Evolutionary conservation across 2,329 filamentous ascomycete genomes (phyloP).

Genomic region (Metarhizium album): DNA sequence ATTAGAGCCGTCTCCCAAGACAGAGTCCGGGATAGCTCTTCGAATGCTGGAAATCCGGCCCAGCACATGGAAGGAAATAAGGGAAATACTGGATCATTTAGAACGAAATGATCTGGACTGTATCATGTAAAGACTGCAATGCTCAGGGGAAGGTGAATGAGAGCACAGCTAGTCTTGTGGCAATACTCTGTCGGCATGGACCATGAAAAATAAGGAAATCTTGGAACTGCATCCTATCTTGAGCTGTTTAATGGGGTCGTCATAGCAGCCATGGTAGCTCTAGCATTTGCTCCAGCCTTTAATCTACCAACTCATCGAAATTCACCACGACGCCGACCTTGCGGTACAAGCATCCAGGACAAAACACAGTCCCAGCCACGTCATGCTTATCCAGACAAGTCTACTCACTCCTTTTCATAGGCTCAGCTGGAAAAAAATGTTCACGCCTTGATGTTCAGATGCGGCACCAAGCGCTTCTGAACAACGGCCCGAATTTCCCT

Average conservation of each 20-base stretch:
- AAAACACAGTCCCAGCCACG: neutral
- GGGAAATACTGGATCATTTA: conserved; percentile 13
- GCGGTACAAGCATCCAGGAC: neutral
- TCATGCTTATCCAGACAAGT: neutral
- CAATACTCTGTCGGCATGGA: neutral
- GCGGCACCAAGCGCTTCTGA: conserved; percentile 23
- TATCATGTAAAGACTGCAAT: neutral
- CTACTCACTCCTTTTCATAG: neutral
- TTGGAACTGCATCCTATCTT: neutral
- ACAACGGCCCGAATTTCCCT: conserved; percentile 30
- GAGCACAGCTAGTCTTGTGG: neutral
- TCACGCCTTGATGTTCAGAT: conserved; percentile 24
- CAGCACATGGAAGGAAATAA: conserved; percentile 20
- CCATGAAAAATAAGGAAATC: neutral
- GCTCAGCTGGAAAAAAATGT: neutral
- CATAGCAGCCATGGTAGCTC: neutral
- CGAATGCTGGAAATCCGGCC: conserved; percentile 16
- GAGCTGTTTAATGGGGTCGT: neutral
- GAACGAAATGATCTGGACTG: conserved; percentile 18
- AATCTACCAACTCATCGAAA: neutral
- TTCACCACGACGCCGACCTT: neutral
- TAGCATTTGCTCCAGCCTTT: too few relatives aligned
- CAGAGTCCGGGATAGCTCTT: conserved; percentile 16
- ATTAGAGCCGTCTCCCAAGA: conserved; percentile 11
- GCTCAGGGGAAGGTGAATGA: neutral